phyloP scores from a whole-genome alignment of 306 rosid species.

The Cucumis cinereus region DNA sequence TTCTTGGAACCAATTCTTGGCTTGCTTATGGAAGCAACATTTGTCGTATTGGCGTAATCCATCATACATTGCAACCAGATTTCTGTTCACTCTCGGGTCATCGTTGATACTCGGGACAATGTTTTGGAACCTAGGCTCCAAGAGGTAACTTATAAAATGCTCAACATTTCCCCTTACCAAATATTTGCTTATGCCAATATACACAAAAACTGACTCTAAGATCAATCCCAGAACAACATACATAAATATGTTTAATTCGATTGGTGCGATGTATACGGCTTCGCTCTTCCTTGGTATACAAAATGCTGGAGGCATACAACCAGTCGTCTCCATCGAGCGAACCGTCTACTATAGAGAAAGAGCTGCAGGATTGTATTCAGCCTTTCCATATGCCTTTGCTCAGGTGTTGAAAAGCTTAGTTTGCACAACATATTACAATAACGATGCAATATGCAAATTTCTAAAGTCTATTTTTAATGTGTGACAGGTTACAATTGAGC shows the following conservation, averaged over 20 bases:
- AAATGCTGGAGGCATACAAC: constrained; percentile 34
- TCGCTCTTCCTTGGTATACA: constrained; percentile 45
- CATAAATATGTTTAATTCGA: constrained; percentile 30
- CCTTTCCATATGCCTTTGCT: constrained; percentile 49
- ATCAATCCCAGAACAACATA: constrained; percentile 5
- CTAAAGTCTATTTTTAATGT: not conserved
- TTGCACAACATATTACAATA: not conserved
- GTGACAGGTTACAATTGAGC: constrained; percentile 41
- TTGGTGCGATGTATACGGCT: constrained; percentile 41
- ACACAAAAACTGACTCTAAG: not conserved
- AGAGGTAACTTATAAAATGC: constrained; percentile 25
- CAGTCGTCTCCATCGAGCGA: constrained; percentile 45
- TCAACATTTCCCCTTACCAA: not conserved
- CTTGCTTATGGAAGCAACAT: constrained; percentile 63
- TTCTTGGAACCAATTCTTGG: constrained; percentile 31
- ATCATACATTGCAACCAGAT: constrained; percentile 40
- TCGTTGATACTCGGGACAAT: constrained; percentile 43
- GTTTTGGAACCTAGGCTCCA: constrained; percentile 48
- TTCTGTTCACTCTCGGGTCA: constrained; percentile 23
- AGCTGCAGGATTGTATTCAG: constrained; percentile 57
- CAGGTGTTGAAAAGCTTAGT: constrained; percentile 23
- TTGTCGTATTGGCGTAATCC: constrained; percentile 62
- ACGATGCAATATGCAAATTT: not conserved
- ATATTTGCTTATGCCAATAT: not conserved
- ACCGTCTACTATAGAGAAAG: constrained; percentile 46